Base-by-base conservation (phyloP, 352 stramenopile species). In the Blastocystis sp. region DNA sequence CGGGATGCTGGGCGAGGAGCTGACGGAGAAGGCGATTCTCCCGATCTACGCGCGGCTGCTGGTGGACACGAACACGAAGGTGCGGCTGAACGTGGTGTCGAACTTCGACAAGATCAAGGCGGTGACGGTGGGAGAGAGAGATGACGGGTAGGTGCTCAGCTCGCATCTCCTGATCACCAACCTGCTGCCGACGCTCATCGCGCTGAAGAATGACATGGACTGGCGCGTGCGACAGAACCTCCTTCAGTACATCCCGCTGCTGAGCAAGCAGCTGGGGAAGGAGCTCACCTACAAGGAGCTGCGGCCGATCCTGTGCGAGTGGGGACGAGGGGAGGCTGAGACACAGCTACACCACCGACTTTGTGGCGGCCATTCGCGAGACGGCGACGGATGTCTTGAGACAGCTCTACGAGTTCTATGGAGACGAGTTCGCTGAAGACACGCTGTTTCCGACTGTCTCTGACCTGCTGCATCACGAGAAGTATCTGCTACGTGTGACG, bases 91-190 rank as follows among this genome's bases (percentile, higher is more conserved):
- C n/a, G 32, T 78, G 14, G 67, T 78, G 18, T 48, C 34, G 0
- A 61, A 78, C 51, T 78, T 78, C 51, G 67, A 78, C 42, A 57
- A 61, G 34, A 78, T 78, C 42, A 78, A 78, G 42, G 18, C 9
- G 9, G 57, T 69, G 18, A n/a, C 18, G 16, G 8, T 24, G 18
- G 1, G 27, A 16, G 29, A 11, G n/a, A n/a, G 18, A 40, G 9
- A 11, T 3, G 6, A 44, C 18, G 14, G 14, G 8, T 38, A 78
- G 42, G 40, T 78, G 32, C 24, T 78, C 14, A 56, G 34, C 32
- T 11, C 42, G 29, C 42, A 78, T 3, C 27, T 61, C 4, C 51
- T 78, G 11, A 32, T 38, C 4, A 44, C 42, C 2, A 78, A 59
- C 38, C 27, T 78, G 16, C 67, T 78, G 46, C 67, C 67, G 6